phyloP scores from a whole-genome alignment of 2,329 filamentous ascomycete genomes.

The Xylaria sp. region DNA sequence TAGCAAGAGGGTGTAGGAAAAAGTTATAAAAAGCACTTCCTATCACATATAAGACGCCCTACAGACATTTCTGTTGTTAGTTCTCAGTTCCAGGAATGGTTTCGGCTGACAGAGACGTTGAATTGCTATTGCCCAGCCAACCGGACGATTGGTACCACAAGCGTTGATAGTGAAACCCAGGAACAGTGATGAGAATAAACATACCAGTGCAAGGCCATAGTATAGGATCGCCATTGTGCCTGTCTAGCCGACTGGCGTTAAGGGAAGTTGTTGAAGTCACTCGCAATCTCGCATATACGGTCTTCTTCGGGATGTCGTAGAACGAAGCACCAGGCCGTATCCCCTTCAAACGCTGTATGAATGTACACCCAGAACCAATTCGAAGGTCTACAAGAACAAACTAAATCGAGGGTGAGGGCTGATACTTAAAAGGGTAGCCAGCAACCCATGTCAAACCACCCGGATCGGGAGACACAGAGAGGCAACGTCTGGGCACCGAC shows the following conservation, averaged over 20 bases:
- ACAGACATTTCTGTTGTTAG: conserved; percentile 20
- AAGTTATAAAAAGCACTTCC: conserved; percentile 36
- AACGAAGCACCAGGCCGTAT: neutral
- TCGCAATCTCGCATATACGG: neutral
- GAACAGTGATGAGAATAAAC: conserved; percentile 3
- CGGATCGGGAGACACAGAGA: neutral
- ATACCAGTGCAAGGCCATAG: conserved; percentile 22
- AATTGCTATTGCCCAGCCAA: too few species aligned
- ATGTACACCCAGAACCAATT: conserved; percentile 6
- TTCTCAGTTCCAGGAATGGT: neutral
- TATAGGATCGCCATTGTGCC: conserved; percentile 25
- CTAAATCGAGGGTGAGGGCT: conserved; percentile 9
- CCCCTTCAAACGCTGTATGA: neutral
- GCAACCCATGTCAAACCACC: conserved; percentile 7
- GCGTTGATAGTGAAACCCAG: too few species aligned
- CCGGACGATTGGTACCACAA: too few species aligned
- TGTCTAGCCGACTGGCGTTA: conserved; percentile 23
- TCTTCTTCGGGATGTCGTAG: neutral
- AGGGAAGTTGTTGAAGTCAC: neutral
- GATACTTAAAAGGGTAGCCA: conserved; percentile 23
- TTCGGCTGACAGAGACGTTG: too few species aligned
- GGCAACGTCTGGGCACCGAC: neutral
- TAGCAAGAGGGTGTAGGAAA: conserved; percentile 38
- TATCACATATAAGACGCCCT: conserved; percentile 31
- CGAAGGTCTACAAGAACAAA: neutral